Conservation (phyloP, 2,329 filamentous ascomycete genomes). For the Chaetomium sp. region DNA sequence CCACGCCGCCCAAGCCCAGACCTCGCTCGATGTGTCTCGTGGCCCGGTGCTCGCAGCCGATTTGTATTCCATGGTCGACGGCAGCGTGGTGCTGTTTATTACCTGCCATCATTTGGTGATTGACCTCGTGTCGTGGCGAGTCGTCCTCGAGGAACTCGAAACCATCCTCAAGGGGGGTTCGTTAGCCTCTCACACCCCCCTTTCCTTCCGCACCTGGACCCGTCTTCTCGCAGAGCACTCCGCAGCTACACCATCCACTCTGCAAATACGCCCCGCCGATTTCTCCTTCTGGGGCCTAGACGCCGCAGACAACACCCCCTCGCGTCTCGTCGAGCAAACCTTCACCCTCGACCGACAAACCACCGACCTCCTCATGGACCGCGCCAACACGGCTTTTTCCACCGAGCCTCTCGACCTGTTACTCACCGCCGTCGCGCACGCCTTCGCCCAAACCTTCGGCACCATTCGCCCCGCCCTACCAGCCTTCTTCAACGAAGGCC, state of each 20-base stretch:
- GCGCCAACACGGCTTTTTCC: constrained; percentile 13
- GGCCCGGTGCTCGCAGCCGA: constrained; percentile 25
- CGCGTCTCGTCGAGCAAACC: constrained; percentile 9
- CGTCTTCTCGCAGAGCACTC: constrained; percentile 25
- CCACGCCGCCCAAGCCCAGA: neutral
- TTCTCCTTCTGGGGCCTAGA: constrained; percentile 8
- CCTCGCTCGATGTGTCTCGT: constrained; percentile 16
- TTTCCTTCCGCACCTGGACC: constrained; percentile 34
- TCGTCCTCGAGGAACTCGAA: constrained; percentile 39
- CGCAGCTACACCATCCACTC: constrained; percentile 11
- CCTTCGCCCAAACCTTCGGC: neutral
- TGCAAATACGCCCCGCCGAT: neutral
- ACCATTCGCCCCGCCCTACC: constrained; percentile 25
- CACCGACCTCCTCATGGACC: constrained; percentile 22
- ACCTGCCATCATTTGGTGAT: constrained; percentile 32
- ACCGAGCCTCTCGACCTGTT: neutral
- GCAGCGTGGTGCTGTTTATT: neutral
- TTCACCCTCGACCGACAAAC: constrained; percentile 29
- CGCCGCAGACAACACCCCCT: constrained; percentile 3
- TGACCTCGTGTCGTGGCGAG: constrained; percentile 41
- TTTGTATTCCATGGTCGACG: constrained; percentile 8
- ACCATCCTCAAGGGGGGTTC: constrained; percentile 27
- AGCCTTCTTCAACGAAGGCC: constrained; percentile 34
- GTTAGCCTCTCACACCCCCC: neutral
- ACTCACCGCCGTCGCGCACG: neutral